Base-by-base conservation (phyloP, 2,329 filamentous ascomycete genomes). In the Botrytis medusae region DNA sequence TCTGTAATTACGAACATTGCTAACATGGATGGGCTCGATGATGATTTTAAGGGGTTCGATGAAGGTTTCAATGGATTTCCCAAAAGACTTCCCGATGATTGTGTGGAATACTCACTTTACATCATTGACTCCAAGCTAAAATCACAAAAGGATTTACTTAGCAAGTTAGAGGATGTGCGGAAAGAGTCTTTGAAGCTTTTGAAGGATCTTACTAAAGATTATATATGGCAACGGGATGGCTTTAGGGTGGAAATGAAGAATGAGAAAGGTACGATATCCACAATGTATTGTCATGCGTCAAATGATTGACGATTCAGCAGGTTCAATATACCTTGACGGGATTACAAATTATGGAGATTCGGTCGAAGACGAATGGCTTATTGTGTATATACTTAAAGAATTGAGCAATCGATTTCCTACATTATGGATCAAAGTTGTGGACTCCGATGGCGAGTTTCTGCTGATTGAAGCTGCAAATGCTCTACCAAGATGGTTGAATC, bases 361-460 rank as follows among this genome's bases (percentile, higher is more conserved):
- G 0, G 91, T 98, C 6, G 95, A 97, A 79, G 96, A 99, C 79
- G 97, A 99, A 84, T 99, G 96, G 97, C 88, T 98, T 9, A 91
- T 98, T 74, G 95, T 98, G 32, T 97, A 95, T 83, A 84, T 98
- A 8, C 85, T 99, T 44, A 90, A 93, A 62, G 92, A 97, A 82
- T 84, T 98, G 77, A 95, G 91, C 77, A 92, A 87, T 77, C 86
- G 87, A 54, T 93, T 93, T 78, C 85, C 89, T 7, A 86, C 92
- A 74, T 85, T 94, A 12, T 99, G 95, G 95, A 88, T 94, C 64
- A 90, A 93, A 67, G 87, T 97, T 6, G 90, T 89, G 74, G 96
- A 99, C 81, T 92, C 90, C 67, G 96, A 98, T 83, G 97, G 97
- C 78, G 95, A 99, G 81, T 99, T 99, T 79, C 87, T 99, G 68